Base-by-base conservation (phyloP, 2,329 filamentous ascomycete species). In the Bipolaris gigantea region DNA sequence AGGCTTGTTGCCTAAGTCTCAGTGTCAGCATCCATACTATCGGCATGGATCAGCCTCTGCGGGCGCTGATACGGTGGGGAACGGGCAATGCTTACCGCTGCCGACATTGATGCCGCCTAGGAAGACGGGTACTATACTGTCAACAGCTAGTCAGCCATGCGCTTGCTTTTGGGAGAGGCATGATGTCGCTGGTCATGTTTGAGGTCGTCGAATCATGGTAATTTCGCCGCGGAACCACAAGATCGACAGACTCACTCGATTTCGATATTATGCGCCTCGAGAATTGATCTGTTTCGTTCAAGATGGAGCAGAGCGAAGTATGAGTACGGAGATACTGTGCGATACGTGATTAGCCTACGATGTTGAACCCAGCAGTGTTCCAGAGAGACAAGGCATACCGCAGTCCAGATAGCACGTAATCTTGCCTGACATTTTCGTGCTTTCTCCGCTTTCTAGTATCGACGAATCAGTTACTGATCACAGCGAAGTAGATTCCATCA, bases 111-210 rank as follows among this genome's bases (percentile, higher is more conserved):
- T 76, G 7, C 76, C 75, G 18, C 75, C 75, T 19, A 93, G 79
- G 66, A 92, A 87, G 47, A 92, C 80, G 13, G 90, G 90, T 59
- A 88, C 81, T 63, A 89, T 83, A 46, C 87, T 90, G 58, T 30
- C 46, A 34, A 39, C 19, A 45, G 49, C 61, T 36, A 61, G 52
- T 57, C 18, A 34, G 21, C 39, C 45, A 48, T 53, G 35, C 19
- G 15, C 34, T 45, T 34, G 30, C 5, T 30, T 23, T 50, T 10
- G 30, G 21, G 13, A 19, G 23, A 16, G n/a, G 34, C n/a, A 19
- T 27, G 25, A 11, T 25, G 5, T 9, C 15, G 18, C 48, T 48
- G 49, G 47, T 25, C 25, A 30, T 48, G 27, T 40, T 50, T 32
- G 27, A 45, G 18, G 21, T n/a, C 41, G 40, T 10, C 4, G 43